Conservation (phyloP, 495 filamentous ascomycete species). For the Tetracladium setigerum region DNA sequence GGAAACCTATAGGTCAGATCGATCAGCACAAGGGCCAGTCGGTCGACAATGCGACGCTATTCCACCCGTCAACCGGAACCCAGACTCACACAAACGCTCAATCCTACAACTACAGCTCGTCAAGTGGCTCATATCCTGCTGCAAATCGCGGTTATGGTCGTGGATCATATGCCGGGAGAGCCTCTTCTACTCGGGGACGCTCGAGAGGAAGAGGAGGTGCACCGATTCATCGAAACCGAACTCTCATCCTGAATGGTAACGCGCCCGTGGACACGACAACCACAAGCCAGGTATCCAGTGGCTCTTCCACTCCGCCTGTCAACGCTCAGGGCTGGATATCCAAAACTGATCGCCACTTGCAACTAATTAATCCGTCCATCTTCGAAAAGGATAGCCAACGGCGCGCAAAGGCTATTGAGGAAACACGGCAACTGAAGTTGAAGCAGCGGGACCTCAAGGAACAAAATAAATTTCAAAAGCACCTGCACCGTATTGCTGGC, state of each 20-base stretch:
- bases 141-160: no score
- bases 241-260: conserved; percentile 60
- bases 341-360: conserved; percentile 76
- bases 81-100: no score
- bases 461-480: conserved; percentile 43
- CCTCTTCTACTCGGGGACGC: conserved; percentile 33
- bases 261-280: conserved; percentile 16
- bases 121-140: background rate
- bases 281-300: background rate
- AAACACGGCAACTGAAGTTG: conserved; percentile 55
- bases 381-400: conserved; percentile 69
- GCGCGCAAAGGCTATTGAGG: conserved; percentile 67
- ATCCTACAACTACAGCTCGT: no score
- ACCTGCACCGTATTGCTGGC: conserved; percentile 32
- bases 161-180: conserved; percentile 4
- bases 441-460: conserved; percentile 57
- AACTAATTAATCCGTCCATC: conserved; percentile 78
- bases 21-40: conserved; percentile 63
- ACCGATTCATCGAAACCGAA: conserved; percentile 58
- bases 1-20: conserved; percentile 55
- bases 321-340: conserved; percentile 54
- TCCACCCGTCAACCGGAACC: no score
- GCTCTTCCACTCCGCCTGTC: conserved; percentile 28
- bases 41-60: no score
- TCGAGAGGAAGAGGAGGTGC: conserved; percentile 31